phyloP scores from a whole-genome alignment of 805 yeast genomes.

The Yarrowia sp. region DNA sequence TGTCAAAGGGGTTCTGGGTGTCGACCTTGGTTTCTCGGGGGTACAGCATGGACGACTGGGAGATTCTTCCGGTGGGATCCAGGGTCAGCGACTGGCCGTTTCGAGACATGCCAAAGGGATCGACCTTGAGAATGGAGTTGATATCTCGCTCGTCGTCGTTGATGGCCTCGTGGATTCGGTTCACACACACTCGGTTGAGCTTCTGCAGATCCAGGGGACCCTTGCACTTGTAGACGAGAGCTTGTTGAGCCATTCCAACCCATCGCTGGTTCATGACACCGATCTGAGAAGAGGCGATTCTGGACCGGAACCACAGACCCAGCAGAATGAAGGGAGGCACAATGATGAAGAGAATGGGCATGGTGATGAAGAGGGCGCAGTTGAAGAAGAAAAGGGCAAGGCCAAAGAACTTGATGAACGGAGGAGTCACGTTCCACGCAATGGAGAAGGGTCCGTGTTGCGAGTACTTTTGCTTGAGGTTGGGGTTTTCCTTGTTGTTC shows the following conservation, averaged over 20 bases:
- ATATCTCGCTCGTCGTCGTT: slow-evolving; percentile 20
- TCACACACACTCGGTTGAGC: background rate
- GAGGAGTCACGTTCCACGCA: slow-evolving; percentile 10
- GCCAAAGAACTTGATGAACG: background rate
- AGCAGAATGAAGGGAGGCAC: background rate
- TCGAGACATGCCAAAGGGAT: slow-evolving; percentile 17
- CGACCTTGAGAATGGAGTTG: slow-evolving; percentile 12
- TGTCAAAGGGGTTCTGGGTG: slow-evolving; percentile 13
- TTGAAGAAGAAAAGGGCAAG: background rate
- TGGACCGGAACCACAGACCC: slow-evolving; percentile 5
- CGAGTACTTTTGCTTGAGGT: slow-evolving; percentile 8
- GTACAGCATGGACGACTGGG: slow-evolving; percentile 9
- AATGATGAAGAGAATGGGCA: slow-evolving; percentile 14
- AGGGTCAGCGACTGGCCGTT: slow-evolving; percentile 23
- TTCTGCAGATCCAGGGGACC: slow-evolving; percentile 11
- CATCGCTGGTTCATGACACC: slow-evolving; percentile 22
- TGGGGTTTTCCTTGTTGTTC: slow-evolving; percentile 2
- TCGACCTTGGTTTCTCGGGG: slow-evolving; percentile 3
- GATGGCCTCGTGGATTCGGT: slow-evolving; percentile 18
- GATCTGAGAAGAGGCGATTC: slow-evolving; percentile 12
- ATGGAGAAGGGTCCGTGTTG: slow-evolving; percentile 2
- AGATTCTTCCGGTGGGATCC: slow-evolving; percentile 20
- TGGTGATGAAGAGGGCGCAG: background rate
- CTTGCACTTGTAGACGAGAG: background rate
- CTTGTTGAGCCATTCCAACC: slow-evolving; percentile 12